These are phyloP conservation scores for Metschnikowia cerradonensis DNA, from an alignment of 805 yeast species.

Conservation along the genomic window DNA sequence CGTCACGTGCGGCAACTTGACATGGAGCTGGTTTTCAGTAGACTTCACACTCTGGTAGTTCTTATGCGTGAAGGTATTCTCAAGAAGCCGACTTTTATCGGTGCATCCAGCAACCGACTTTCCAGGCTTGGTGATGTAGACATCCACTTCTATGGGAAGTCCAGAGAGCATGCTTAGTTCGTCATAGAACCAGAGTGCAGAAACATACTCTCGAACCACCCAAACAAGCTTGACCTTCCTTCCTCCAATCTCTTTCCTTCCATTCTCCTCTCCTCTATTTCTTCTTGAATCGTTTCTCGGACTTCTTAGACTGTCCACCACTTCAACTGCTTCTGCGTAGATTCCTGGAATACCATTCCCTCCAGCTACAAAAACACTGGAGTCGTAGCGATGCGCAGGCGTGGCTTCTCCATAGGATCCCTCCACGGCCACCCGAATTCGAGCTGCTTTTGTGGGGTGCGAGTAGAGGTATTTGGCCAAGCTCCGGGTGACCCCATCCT, in stretches of 20 bases:
- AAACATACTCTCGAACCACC: slow-evolving; percentile 53
- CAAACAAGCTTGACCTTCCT: slow-evolving; percentile 47
- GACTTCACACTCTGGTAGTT: slow-evolving; percentile 4
- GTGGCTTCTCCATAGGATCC: slow-evolving; percentile 38
- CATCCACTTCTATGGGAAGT: slow-evolving; percentile 24
- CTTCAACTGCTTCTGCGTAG: slow-evolving; percentile 29
- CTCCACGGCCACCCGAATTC: slow-evolving; percentile 33
- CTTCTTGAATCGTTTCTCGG: too few species aligned
- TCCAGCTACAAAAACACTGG: slow-evolving; percentile 35
- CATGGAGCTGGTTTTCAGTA: slow-evolving; percentile 5
- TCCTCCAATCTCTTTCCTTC: too few species aligned
- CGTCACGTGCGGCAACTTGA: slow-evolving; percentile 9
- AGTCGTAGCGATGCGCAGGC: slow-evolving; percentile 26
- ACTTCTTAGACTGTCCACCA: not conserved
- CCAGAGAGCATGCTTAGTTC: slow-evolving; percentile 33
- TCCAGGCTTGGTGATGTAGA: slow-evolving; percentile 12
- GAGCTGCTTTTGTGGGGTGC: slow-evolving; percentile 14
- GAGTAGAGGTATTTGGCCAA: slow-evolving; percentile 19
- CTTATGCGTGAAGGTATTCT: slow-evolving; percentile 11
- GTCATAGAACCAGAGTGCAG: slow-evolving; percentile 47
- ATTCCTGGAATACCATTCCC: slow-evolving; percentile 43
- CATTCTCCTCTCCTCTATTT: too few species aligned
- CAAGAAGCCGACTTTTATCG: slow-evolving; percentile 10
- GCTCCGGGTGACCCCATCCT: slow-evolving; percentile 29
- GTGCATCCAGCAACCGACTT: not conserved